These are phyloP conservation scores for Solidago caesia DNA, from an alignment of 129 eudicot genomes.

Conservation along the genomic window DNA sequence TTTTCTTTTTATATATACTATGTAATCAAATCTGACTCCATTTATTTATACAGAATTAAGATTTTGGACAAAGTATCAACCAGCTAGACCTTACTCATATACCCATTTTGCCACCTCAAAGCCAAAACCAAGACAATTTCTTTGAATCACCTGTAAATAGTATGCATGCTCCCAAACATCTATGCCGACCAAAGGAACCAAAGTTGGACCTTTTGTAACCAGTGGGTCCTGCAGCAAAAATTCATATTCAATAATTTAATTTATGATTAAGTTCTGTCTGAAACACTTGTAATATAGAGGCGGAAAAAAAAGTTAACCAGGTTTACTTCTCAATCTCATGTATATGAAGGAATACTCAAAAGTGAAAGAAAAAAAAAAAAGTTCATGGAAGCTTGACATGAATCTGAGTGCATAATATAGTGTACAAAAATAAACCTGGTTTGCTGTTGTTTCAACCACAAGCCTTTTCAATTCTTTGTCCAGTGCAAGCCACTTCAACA, in stretches of 20 bases:
- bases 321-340: neutral
- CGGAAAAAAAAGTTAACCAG: neutral
- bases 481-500: slow-evolving; percentile 78
- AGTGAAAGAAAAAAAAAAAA: neutral
- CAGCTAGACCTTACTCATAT: too few species aligned
- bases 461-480: slow-evolving; percentile 88
- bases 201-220: slow-evolving; percentile 81
- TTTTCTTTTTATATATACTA: too few species aligned
- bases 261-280: neutral
- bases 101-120: too few species aligned
- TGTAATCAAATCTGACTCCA: too few species aligned
- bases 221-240: slow-evolving; percentile 69
- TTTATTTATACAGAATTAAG: too few species aligned
- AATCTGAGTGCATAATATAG: slow-evolving; percentile 1
- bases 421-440: slow-evolving; percentile 57
- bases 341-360: neutral
- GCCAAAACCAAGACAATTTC: neutral
- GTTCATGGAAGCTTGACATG: neutral
- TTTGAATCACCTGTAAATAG: slow-evolving; percentile 76
- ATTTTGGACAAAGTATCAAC: too few species aligned
- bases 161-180: slow-evolving; percentile 99
- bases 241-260: neutral
- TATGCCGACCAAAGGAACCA: slow-evolving; percentile 86
- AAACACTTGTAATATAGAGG: neutral
- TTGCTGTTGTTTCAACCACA: slow-evolving; percentile 87